Evolutionary conservation across 2,329 filamentous ascomycete species (phyloP).

Genomic region (Aaosphaeria arxii): DNA sequence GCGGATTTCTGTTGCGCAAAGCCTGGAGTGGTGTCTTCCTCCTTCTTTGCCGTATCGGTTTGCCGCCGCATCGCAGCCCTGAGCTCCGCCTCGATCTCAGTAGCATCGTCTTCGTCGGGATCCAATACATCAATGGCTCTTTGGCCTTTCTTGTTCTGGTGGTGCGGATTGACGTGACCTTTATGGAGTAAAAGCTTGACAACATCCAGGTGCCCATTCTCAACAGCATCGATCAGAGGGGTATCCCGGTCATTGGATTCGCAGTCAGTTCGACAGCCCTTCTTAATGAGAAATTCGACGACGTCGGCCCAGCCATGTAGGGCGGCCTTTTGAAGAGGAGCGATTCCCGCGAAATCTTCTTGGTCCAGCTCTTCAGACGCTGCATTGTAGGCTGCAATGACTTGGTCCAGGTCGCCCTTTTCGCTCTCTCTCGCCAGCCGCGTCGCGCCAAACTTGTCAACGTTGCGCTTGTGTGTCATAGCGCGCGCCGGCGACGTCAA

Average conservation of each 20-base stretch:
- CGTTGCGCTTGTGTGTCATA: constrained; percentile 78
- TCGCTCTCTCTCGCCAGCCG: constrained; percentile 86
- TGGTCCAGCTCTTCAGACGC: constrained; percentile 85
- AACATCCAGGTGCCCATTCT: constrained; percentile 88
- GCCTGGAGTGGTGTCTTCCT: constrained; percentile 33
- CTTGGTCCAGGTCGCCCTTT: constrained; percentile 75
- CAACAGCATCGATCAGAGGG: constrained; percentile 90
- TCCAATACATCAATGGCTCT: constrained; percentile 84
- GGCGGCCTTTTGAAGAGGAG: constrained; percentile 88
- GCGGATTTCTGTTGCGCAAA: constrained; percentile 34
- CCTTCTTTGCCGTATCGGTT: constrained; percentile 50
- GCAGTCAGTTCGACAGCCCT: constrained; percentile 80
- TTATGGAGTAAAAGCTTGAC: constrained; percentile 80
- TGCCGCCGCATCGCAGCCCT: constrained; percentile 54
- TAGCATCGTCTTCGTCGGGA: constrained; percentile 71
- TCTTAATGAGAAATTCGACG: constrained; percentile 79
- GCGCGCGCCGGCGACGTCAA: constrained; percentile 50
- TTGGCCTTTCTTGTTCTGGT: constrained; percentile 87
- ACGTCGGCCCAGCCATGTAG: constrained; percentile 84
- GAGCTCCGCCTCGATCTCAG: constrained; percentile 73
- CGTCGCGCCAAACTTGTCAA: constrained; percentile 91
- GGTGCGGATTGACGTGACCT: constrained; percentile 80
- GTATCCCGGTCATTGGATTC: constrained; percentile 78
- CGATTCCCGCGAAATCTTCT: constrained; percentile 93
- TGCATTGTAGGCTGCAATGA: constrained; percentile 71